These are phyloP conservation scores for Colletotrichum orchidophilum DNA, from an alignment of 2,329 filamentous ascomycete genomes.

Conservation along the genomic window DNA sequence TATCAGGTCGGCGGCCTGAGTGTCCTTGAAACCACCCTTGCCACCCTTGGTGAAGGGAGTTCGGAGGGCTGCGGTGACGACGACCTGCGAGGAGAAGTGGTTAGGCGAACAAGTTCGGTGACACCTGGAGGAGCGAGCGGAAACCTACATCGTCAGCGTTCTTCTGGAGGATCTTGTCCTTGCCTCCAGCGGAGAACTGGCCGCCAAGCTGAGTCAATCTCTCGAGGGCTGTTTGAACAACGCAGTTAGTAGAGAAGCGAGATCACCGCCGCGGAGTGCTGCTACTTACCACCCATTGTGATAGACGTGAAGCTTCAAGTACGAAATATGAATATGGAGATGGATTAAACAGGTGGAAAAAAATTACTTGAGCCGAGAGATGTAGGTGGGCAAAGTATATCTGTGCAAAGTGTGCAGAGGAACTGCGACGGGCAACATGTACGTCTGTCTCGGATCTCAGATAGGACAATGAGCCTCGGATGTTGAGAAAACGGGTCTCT, in stretches of 20 bases:
- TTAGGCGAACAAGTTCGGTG: conserved; percentile 36
- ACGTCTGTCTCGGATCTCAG: conserved; percentile 17
- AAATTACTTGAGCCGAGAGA: not conserved
- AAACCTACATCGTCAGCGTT: conserved; percentile 69
- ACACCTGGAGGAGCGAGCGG: not conserved
- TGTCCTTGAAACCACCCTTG: conserved; percentile 96
- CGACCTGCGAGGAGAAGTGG: conserved; percentile 64
- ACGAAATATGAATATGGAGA: not conserved
- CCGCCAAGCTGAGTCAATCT: conserved; percentile 68
- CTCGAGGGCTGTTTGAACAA: conserved; percentile 57
- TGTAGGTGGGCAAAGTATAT: conserved; percentile 15
- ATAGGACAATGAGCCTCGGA: conserved; percentile 31
- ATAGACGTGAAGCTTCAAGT: conserved; percentile 24
- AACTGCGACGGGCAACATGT: not conserved
- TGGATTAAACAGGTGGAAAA: not conserved
- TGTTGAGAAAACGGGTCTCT: conserved; percentile 7
- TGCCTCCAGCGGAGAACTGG: conserved; percentile 64
- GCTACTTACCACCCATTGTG: conserved; percentile 51
- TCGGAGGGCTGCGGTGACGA: conserved; percentile 91
- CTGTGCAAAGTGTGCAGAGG: not conserved
- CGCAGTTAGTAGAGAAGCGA: not conserved
- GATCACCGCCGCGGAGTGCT: conserved; percentile 25
- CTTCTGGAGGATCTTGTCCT: conserved; percentile 70
- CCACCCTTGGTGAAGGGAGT: conserved; percentile 93
- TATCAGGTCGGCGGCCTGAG: conserved; percentile 84